Base-by-base conservation (phyloP, 2,329 filamentous ascomycete genomes). In the Aspergillus arachidicola region DNA sequence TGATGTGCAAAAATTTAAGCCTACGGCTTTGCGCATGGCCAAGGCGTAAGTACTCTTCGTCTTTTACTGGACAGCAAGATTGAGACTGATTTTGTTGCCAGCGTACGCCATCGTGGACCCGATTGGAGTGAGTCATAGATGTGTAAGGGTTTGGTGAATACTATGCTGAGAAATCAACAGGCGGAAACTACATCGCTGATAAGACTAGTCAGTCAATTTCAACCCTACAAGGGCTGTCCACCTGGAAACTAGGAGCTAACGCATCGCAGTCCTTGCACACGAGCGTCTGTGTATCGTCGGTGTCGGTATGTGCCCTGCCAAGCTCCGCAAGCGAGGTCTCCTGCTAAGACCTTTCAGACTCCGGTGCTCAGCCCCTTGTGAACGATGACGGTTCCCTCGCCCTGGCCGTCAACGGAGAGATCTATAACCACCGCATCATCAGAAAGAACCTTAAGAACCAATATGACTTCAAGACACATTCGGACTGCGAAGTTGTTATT, bases 401-500 rank as follows among this genome's bases (percentile, higher is more conserved):
- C 68, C 88, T 99, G 65, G 94, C 95, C 69, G 95, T 98, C 87
- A 99, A 99, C 81, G 95, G 95, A 81, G 95, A 99, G 80, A 99
- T 99, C 79, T 99, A 99, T 87, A 99, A 99, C 89, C 95, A 99
- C 83, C 91, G 94, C 77, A 87, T 97, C 75, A 86, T 99, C 75
- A 91, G 95, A 77, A 98, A 97, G 83, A 84, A 85, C 72, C 84
- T 97, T 73, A 92, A 92, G 82, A 88, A 84, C 64, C 87, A 89
- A 43, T 97, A 97, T 81, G 90, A 94, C 80, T 99, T 98, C 89
- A 97, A 97, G 89, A 99, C 95, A 69, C 91, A 95, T 76, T 98
- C 94, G 43, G 95, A 99, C 77, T 99, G 95, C 82, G 95, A 99
- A 82, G 94, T 99, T 77, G 96, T 99, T 80, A 97, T 99, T 76